A percentile compares a stretch with the other conserved stretches of the same genome.
phyloP scores from a whole-genome alignment of 139 green algal genomes.

The Choricystis sp. region DNA sequence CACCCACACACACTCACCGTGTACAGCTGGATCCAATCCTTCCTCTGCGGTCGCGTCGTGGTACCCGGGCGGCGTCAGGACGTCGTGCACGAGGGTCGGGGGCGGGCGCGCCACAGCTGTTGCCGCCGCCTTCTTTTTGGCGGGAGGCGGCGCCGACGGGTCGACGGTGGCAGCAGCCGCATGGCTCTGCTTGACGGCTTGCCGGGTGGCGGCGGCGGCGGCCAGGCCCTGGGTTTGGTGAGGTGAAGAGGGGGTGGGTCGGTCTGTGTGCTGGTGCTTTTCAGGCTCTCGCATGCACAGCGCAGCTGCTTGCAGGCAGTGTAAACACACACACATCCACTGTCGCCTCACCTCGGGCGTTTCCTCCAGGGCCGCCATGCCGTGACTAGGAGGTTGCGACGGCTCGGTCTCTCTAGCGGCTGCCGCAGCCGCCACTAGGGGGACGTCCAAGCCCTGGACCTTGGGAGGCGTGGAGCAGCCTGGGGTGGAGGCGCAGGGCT shows the following conservation, averaged over 20 bases:
- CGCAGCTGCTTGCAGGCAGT: not conserved
- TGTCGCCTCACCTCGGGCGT: not conserved
- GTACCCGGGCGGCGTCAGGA: not conserved
- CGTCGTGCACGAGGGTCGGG: not conserved
- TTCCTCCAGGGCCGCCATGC: not conserved
- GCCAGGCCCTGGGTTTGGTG: constrained; percentile 7
- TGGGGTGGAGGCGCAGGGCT: too few species aligned
- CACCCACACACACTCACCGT: too few species aligned
- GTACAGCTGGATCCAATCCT: not conserved
- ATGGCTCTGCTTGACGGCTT: too few species aligned
- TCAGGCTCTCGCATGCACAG: not conserved
- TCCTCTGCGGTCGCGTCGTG: not conserved
- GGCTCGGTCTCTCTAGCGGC: too few species aligned
- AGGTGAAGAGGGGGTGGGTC: constrained; percentile 7
- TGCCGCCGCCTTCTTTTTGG: not conserved
- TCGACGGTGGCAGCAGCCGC: constrained; percentile 19
- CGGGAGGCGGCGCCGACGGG: not conserved
- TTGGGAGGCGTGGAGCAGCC: too few species aligned
- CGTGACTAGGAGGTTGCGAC: too few species aligned
- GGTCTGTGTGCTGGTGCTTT: not conserved
- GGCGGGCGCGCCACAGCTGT: too few species aligned
- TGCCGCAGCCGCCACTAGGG: too few species aligned
- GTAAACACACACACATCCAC: not conserved
- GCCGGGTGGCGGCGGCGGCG: constrained; percentile 21
- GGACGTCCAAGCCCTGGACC: too few species aligned